Evolutionary conservation across 306 rosid genomes (phyloP), one percentile per base, ranked within the genome.

Genomic region (Pyrus bretschneideri): DNA sequence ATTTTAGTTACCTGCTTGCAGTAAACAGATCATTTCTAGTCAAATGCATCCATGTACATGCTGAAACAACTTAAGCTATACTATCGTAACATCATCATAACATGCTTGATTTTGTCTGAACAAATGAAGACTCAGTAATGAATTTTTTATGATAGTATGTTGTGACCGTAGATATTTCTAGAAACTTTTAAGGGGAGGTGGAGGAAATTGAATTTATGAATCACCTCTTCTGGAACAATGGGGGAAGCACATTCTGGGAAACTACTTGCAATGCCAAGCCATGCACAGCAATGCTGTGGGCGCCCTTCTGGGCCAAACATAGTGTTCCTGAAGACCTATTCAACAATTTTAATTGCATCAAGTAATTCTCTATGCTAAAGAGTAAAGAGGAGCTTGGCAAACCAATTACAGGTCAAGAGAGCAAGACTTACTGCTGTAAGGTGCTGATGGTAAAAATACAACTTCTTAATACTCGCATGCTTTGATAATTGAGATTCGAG

Each of bases 281-380:
- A 95, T 60, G 99, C 97, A 87, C 99, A 95, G 69, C 99, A 95
- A 87, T 95, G 99, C 58, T 95, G 97, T 72, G 99, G 99, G 78
- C 97, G 97, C 49, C 99, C 99, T 88, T 95, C 99, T 29, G 99
- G 97, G 74, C 99, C 99, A 87, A 95, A 95, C 97, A 95, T 95
- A 45, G 99, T 95, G 86, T 95, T 95, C 80, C 99, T 93, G 78
- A 95, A 95, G 66, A 95, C 97, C 99, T 95, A 45, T 73, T 29
- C 25, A 72, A 74, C 58, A 65, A 38, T 75, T 77, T 76, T 9
- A 5, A 23, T 11, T 5, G 17, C 22, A 4, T 60, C 70, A 45
- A 25, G 70, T 51, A 63, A 57, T 69, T 61, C 38, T 73, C 54
- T 49, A 73, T 40, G 54, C 15, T 67, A 67, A 35, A 64, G 59